A percentile compares a stretch with the other conserved stretches of the same genome.
phyloP scores from a whole-genome alignment of 371 early-diverging fungal genomes.

The Nosema muscidifuracis region DNA sequence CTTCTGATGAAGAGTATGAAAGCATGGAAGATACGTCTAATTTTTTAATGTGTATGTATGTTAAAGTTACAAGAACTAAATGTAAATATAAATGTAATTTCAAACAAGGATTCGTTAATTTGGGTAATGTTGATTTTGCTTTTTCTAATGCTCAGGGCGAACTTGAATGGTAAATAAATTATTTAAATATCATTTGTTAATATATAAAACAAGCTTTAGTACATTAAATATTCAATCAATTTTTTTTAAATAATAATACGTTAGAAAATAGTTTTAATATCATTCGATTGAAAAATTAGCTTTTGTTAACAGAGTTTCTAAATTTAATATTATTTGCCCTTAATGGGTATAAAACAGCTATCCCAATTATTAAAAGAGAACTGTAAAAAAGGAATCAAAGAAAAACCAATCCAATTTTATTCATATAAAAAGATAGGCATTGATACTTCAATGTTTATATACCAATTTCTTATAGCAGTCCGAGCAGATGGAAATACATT shows the following conservation, averaged over 20 bases:
- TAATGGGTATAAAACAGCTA: conserved; percentile 80
- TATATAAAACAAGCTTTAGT: too few species aligned
- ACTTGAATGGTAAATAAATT: conserved; percentile 61
- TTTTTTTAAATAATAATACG: too few species aligned
- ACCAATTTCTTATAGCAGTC: conserved; percentile 98
- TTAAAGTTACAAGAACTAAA: conserved; percentile 61
- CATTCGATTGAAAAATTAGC: too few species aligned
- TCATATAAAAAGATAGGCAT: conserved; percentile 92
- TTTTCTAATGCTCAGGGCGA: conserved; percentile 62
- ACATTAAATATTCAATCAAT: too few species aligned
- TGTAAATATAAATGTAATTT: conserved; percentile 61
- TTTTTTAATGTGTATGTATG: conserved; percentile 63
- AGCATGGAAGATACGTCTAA: conserved; percentile 48
- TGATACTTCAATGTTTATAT: conserved; percentile 92
- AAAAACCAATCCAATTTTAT: conserved; percentile 75
- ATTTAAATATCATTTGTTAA: too few species aligned
- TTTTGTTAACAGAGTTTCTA: neutral
- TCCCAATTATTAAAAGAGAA: conserved; percentile 85
- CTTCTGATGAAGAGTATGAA: conserved; percentile 18
- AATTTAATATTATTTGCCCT: neutral
- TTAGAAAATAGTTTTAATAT: too few species aligned
- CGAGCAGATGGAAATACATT: conserved; percentile 80
- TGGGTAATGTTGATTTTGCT: conserved; percentile 60
- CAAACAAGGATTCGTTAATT: conserved; percentile 63
- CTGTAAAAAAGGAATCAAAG: conserved; percentile 73